phyloP scores from a whole-genome alignment of 257 asterid species.

The Echium plantagineum region DNA sequence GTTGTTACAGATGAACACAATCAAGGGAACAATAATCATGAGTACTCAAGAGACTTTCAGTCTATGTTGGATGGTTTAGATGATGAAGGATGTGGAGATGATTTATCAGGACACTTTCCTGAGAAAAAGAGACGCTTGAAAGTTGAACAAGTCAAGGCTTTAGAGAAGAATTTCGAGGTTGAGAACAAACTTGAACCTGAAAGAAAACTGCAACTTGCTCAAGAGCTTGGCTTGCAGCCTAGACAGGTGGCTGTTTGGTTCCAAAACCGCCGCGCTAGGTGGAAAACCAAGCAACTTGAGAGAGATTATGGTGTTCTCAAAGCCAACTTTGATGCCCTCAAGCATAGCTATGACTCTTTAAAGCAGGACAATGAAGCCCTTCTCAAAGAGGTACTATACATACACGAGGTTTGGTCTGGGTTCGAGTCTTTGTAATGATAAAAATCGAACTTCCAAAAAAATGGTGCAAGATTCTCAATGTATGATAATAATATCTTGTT shows the following conservation, averaged over 20 bases:
- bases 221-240: constrained; percentile 69
- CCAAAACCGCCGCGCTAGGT: constrained; percentile 80
- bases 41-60: neutral
- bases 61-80: neutral
- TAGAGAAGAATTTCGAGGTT: constrained; percentile 77
- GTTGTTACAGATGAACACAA: neutral
- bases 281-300: constrained; percentile 82
- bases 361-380: constrained; percentile 55
- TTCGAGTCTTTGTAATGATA: too few species aligned
- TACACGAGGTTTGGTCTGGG: too few species aligned
- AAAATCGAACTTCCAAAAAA: too few species aligned
- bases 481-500: neutral
- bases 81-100: neutral
- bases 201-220: constrained; percentile 68
- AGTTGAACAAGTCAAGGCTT: constrained; percentile 73
- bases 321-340: constrained; percentile 60
- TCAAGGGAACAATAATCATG: neutral
- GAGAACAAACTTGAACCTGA: constrained; percentile 79
- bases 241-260: constrained; percentile 87
- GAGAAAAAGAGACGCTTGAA: constrained; percentile 76
- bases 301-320: constrained; percentile 59
- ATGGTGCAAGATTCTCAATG: neutral
- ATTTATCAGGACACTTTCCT: neutral
- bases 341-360: constrained; percentile 37
- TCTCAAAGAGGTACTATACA: constrained; percentile 40